Evolutionary conservation across 345 rosid species (phyloP), one percentile per base, ranked within the genome.

Genomic region (Turnera subulata): DNA sequence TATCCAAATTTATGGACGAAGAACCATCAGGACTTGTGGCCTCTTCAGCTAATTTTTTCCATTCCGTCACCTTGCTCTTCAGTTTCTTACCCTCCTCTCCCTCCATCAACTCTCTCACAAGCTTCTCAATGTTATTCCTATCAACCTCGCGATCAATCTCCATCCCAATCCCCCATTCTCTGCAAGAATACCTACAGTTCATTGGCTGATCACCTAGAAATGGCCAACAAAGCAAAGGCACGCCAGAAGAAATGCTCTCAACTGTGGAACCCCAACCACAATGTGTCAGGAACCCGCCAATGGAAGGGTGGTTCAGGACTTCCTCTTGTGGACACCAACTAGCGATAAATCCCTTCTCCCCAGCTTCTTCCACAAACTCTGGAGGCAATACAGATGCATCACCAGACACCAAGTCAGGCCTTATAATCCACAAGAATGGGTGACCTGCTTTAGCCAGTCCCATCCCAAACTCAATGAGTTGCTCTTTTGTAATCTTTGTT

Each of bases 281-380:
- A 11, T 48, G 52, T 9, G 14, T 48, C 25, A 48, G 20, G 25
- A 48, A 48, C 13, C 52, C 23, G 5, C 52, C 52, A 48, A 48
- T 48, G 2, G 52, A 48, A 7, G 52, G 52, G 52, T 48, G 52
- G 10, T 20, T 48, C 0, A 48, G 52, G 11, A 48, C 52, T 21
- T 48, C 22, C 25, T 48, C 52, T 22, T 48, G 52, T 9, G 52
- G 52, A 23, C 52, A 48, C 52, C 52, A 48, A 11, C 25, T 48
- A 16, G 52, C 26, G 6, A 48, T 7, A 11, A 19, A 48, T 18
- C 25, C 52, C 20, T 11, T 48, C 14, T 48, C 52, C 20, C 19
- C 19, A 12, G 25, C 19, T 23, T 48, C 52, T 19, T 11, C 14
- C 7, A 20, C 25, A 6, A 48, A 48, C 25, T 48, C 52, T 48